Evolutionary conservation across 148 eudicot genomes (phyloP).

Genomic region (Silene conica): DNA sequence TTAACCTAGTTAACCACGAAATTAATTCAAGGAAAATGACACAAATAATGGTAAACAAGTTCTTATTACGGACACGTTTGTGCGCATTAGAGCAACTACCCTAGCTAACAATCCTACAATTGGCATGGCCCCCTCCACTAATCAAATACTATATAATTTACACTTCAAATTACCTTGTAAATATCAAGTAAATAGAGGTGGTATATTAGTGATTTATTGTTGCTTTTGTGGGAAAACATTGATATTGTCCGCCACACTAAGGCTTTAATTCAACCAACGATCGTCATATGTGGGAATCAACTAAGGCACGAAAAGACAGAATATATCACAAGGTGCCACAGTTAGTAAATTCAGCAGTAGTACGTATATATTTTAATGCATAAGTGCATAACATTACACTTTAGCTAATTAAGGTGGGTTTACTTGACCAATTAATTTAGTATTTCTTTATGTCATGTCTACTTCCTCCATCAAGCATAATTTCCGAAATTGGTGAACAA

Average conservation of each 20-base stretch:
- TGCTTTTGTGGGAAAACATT: conserved; percentile 21
- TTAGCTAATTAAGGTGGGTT: neutral
- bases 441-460: conserved; percentile 13
- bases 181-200: neutral
- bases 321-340: conserved; percentile 28
- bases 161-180: neutral
- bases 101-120: conserved; percentile 1
- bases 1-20: conserved; percentile 19
- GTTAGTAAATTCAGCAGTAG: neutral
- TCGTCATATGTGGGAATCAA: conserved; percentile 39
- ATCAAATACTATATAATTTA: neutral
- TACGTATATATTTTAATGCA: conserved; percentile 16
- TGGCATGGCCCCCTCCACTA: conserved; percentile 22
- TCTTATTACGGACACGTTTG: conserved; percentile 17
- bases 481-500: neutral
- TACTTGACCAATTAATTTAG: neutral
- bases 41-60: conserved; percentile 5
- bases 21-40: neutral
- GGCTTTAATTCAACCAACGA: conserved; percentile 20
- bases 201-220: neutral
- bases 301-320: conserved; percentile 43
- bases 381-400: neutral
- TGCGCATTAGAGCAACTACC: conserved; percentile 13
- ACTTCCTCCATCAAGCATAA: neutral
- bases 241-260: conserved; percentile 32